phyloP scores from a whole-genome alignment of 305 asterid species.

The Fraxinus dipetala region DNA sequence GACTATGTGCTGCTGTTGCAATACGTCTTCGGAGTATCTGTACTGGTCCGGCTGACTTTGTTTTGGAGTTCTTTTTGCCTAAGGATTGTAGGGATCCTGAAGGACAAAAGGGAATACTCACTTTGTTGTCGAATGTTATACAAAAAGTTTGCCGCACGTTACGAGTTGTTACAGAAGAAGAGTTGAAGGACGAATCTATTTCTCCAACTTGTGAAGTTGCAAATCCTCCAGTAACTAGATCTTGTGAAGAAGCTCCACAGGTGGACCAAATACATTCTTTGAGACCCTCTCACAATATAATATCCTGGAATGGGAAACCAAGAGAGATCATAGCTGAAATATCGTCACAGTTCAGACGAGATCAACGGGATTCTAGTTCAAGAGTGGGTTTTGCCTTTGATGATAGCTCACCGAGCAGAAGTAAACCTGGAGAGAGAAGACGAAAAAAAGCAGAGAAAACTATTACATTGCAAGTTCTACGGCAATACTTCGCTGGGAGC shows the following conservation, averaged over 20 bases:
- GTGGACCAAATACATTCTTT: background rate
- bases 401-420: constrained; percentile 34
- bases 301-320: background rate
- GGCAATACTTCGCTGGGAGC: constrained; percentile 89
- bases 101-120: constrained; percentile 63
- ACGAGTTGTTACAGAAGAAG: constrained; percentile 65
- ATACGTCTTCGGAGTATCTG: constrained; percentile 66
- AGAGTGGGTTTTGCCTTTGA: constrained; percentile 33
- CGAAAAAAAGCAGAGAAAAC: constrained; percentile 69
- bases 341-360: background rate
- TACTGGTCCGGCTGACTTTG: constrained; percentile 66
- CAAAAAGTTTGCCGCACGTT: constrained; percentile 61
- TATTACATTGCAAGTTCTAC: constrained; percentile 73
- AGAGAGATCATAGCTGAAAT: background rate
- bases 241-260: background rate
- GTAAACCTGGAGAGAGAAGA: constrained; percentile 50
- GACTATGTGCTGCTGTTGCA: constrained; percentile 76
- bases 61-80: constrained; percentile 86
- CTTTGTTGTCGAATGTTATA: constrained; percentile 58
- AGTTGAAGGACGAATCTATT: constrained; percentile 45
- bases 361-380: constrained; percentile 26
- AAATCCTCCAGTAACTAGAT: background rate
- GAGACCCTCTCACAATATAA: constrained; percentile 14
- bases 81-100: constrained; percentile 51
- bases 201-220: constrained; percentile 26